phyloP scores from a whole-genome alignment of 2,329 filamentous ascomycete species.

The Phyllosticta paracitricarpa region DNA sequence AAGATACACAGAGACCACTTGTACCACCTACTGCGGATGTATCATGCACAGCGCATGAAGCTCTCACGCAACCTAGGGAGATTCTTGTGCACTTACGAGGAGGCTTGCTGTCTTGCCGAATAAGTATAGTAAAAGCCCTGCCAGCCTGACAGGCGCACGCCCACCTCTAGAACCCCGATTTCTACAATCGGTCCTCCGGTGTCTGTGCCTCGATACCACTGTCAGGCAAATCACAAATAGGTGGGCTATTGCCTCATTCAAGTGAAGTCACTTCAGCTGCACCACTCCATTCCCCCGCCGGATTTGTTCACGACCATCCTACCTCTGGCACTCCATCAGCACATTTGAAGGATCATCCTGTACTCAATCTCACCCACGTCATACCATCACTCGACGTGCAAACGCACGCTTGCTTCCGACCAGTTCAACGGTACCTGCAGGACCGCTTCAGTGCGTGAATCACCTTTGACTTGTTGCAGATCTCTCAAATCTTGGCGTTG shows the following conservation, averaged over 20 bases:
- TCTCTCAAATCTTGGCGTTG: neutral
- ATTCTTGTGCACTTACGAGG: neutral
- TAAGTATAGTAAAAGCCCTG: neutral
- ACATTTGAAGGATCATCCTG: constrained; percentile 8
- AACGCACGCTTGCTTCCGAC: constrained; percentile 4
- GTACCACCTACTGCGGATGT: neutral
- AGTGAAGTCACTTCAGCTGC: neutral
- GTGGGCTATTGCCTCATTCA: neutral
- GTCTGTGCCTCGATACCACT: neutral
- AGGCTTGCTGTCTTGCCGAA: neutral
- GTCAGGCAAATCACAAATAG: constrained; percentile 7
- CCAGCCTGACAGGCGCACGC: neutral
- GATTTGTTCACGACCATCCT: constrained; percentile 2
- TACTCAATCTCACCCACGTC: neutral
- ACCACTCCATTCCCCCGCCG: neutral
- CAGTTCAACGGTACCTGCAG: constrained; percentile 4
- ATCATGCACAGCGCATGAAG: neutral
- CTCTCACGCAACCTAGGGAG: neutral
- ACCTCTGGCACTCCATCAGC: neutral
- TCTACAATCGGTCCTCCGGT: neutral
- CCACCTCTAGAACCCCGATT: neutral
- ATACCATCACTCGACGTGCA: constrained; percentile 5
- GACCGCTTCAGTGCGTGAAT: constrained; percentile 7
- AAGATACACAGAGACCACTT: neutral
- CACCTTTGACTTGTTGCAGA: neutral